Percentiles rank a stretch among this genome's conserved stretches.
These are phyloP conservation scores for Beauveria rudraprayagi DNA, from an alignment of 2,329 filamentous ascomycete genomes.

Conservation along the genomic window DNA sequence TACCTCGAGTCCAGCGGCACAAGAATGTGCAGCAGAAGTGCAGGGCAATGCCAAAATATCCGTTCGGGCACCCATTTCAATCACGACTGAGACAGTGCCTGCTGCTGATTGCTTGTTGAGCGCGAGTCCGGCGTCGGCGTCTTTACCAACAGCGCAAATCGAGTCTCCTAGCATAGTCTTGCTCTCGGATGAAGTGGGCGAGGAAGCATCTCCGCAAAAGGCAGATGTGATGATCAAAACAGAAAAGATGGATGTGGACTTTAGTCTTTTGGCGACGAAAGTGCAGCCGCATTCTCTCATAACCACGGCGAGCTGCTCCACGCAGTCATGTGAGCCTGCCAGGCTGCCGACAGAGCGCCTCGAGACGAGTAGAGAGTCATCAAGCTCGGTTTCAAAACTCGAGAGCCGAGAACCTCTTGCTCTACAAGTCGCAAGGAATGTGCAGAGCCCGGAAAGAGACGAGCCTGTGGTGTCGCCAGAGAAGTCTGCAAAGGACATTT, in stretches of 20 bases:
- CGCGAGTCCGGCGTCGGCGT: background rate
- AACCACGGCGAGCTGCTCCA: background rate
- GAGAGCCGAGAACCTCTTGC: too few species aligned
- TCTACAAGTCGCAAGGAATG: background rate
- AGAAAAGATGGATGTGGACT: background rate
- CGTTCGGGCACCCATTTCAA: background rate
- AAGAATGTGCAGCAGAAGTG: background rate
- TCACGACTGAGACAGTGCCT: background rate
- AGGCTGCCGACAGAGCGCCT: background rate
- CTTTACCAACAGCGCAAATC: background rate
- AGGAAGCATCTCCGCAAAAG: background rate
- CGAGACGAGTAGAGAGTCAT: background rate
- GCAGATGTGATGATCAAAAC: background rate
- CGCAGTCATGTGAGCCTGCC: background rate
- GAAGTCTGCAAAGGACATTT: too few species aligned
- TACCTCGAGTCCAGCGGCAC: background rate
- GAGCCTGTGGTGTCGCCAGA: background rate
- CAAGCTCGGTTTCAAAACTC: too few species aligned
- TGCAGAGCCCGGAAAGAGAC: too few species aligned
- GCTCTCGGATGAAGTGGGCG: background rate
- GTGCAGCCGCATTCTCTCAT: too few species aligned
- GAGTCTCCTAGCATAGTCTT: background rate
- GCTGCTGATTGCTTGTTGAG: too few species aligned
- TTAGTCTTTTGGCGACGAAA: too few species aligned
- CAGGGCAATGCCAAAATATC: background rate